Conservation (phyloP, 192 early-diverging fungal species). For the Phlyctochytrium arcticum region DNA sequence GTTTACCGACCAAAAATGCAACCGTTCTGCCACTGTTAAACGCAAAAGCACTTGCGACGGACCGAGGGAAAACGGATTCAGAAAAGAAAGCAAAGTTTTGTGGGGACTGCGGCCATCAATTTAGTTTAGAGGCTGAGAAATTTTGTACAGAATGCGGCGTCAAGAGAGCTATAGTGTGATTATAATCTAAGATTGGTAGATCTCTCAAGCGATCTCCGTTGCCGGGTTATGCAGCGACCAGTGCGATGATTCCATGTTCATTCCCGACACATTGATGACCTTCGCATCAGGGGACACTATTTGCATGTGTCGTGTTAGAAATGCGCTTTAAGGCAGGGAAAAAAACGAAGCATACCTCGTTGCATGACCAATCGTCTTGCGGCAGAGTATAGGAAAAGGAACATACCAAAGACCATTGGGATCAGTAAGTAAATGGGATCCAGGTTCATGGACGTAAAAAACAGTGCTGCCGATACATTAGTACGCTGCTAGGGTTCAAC, state of each 20-base stretch:
- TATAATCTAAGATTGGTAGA: not conserved
- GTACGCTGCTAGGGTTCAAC: not conserved
- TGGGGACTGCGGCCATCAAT: conserved; percentile 11
- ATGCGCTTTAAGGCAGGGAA: not conserved
- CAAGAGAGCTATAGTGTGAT: not conserved
- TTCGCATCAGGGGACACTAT: conserved; percentile 10
- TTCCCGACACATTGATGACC: not conserved
- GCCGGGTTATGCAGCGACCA: too few species aligned
- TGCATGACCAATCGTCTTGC: conserved; percentile 16
- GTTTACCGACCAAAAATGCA: too few species aligned
- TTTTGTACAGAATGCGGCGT: conserved; percentile 24
- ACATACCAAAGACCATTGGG: conserved; percentile 68
- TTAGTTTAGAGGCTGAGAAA: conserved; percentile 3
- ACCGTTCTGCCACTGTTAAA: too few species aligned
- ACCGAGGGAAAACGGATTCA: not conserved
- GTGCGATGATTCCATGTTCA: conserved; percentile 14
- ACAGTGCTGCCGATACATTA: conserved; percentile 48
- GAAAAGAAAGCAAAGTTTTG: conserved; percentile 18
- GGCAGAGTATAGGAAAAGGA: conserved; percentile 33
- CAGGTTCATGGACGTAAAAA: conserved; percentile 67
- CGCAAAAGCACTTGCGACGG: too few species aligned
- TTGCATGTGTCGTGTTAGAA: not conserved
- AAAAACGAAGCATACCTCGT: conserved; percentile 1
- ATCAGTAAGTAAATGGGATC: conserved; percentile 77
- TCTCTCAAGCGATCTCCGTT: not conserved